phyloP scores from a whole-genome alignment of 192 early-diverging fungal species.

The Pilaira anomala region DNA sequence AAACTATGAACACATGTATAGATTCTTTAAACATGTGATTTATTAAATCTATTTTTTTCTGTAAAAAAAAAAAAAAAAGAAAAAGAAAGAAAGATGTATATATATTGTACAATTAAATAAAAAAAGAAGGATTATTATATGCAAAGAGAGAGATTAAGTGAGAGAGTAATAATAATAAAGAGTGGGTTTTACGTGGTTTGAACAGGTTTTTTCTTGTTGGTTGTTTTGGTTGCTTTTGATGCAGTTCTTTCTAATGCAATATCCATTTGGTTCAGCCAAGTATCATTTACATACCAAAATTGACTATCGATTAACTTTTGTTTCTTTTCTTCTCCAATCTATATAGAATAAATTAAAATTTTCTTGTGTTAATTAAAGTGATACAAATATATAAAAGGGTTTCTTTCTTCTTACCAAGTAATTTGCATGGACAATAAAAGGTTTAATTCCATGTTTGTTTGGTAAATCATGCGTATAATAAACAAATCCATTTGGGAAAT shows the following conservation, averaged over 20 bases:
- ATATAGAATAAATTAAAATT: background rate
- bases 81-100: too few relatives aligned
- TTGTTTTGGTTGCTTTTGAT: slow-evolving; percentile 1
- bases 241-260: slow-evolving; percentile 4
- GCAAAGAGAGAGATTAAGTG: background rate
- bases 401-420: slow-evolving; percentile 24
- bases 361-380: slow-evolving; percentile 1
- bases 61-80: too few relatives aligned
- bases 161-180: background rate
- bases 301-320: slow-evolving; percentile 11
- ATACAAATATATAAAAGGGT: background rate
- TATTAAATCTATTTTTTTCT: too few relatives aligned
- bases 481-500: slow-evolving; percentile 28
- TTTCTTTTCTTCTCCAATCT: slow-evolving; percentile 23
- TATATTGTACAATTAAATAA: too few relatives aligned
- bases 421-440: slow-evolving; percentile 32
- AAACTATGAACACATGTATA: too few relatives aligned
- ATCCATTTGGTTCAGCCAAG: slow-evolving; percentile 14
- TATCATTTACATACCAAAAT: slow-evolving; percentile 18
- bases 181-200: background rate
- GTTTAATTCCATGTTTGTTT: background rate
- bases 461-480: slow-evolving; percentile 20
- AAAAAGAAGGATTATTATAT: too few relatives aligned
- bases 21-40: too few relatives aligned
- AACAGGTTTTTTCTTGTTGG: background rate